phyloP scores from a whole-genome alignment of 2,329 filamentous ascomycete species.

The Capronia coronata region DNA sequence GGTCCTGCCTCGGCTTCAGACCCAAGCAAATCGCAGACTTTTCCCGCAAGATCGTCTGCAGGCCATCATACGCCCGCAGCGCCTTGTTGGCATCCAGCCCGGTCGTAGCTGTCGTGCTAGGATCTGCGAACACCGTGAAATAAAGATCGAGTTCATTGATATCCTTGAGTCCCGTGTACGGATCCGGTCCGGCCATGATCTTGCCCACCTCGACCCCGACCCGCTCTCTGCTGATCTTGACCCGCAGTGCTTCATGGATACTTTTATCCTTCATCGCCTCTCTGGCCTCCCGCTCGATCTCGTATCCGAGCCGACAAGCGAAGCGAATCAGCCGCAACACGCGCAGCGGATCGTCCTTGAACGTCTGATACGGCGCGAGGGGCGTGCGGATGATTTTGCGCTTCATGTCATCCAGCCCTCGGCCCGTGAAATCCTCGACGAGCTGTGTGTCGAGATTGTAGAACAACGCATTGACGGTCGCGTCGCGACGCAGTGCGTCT shows the following conservation, averaged over 20 bases:
- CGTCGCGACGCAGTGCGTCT: constrained; percentile 82
- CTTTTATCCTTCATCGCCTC: constrained; percentile 67
- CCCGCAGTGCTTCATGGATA: constrained; percentile 70
- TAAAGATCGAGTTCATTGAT: constrained; percentile 26
- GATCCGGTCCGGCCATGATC: constrained; percentile 64
- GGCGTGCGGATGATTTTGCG: constrained; percentile 73
- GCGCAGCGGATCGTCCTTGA: constrained; percentile 85
- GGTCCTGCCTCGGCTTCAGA: constrained; percentile 25
- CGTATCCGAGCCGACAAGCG: constrained; percentile 74
- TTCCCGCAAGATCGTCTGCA: constrained; percentile 17
- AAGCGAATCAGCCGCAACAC: constrained; percentile 85
- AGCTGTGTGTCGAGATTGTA: constrained; percentile 77
- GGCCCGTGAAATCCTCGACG: constrained; percentile 77
- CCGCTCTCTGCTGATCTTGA: constrained; percentile 88
- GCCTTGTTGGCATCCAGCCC: constrained; percentile 5
- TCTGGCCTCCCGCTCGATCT: constrained; percentile 64
- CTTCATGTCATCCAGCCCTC: constrained; percentile 67
- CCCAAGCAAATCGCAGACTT: constrained; percentile 19
- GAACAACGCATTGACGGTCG: constrained; percentile 91
- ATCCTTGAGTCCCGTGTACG: constrained; percentile 23
- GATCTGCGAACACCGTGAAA: constrained; percentile 26
- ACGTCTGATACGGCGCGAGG: constrained; percentile 80
- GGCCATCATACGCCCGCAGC: constrained; percentile 15
- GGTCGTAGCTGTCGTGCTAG: constrained; percentile 3
- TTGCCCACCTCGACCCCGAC: constrained; percentile 85